Conservation (phyloP, 495 filamentous ascomycete genomes). For the Penicillium pancosmium region DNA sequence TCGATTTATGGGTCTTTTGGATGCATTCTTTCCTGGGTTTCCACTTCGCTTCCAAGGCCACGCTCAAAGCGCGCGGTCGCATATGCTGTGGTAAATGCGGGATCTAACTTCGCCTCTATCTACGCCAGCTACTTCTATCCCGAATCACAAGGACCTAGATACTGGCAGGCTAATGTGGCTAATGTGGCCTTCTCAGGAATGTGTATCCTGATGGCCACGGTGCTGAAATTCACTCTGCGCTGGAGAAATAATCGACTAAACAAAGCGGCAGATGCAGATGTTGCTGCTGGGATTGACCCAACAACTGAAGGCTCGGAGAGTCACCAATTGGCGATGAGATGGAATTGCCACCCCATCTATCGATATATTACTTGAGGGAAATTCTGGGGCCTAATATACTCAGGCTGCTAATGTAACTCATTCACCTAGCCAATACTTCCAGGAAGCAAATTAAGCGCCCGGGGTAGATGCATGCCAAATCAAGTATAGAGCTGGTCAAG, state of each 20-base stretch:
- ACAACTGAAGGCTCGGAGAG: conserved; percentile 7
- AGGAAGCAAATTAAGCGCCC: too few relatives aligned
- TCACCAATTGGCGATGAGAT: conserved; percentile 7
- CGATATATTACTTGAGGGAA: conserved; percentile 10
- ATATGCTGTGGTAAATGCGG: conserved; percentile 43
- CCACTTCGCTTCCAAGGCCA: conserved; percentile 44
- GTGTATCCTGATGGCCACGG: conserved; percentile 15
- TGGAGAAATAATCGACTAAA: conserved; percentile 14
- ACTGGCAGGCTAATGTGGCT: conserved; percentile 23
- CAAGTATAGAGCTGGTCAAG: too few relatives aligned
- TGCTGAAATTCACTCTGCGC: conserved; percentile 8
- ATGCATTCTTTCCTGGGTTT: conserved; percentile 47
- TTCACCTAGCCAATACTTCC: too few relatives aligned
- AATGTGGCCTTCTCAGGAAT: conserved; percentile 18
- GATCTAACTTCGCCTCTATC: conserved; percentile 41
- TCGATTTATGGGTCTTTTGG: conserved; percentile 45
- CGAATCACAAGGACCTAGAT: conserved; percentile 10
- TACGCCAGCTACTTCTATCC: conserved; percentile 49
- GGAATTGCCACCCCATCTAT: conserved; percentile 18
- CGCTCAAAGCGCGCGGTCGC: conserved; percentile 48
- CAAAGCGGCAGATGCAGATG: conserved; percentile 9
- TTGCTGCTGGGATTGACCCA: conserved; percentile 10
- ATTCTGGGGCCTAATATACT: neutral
- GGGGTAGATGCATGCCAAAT: too few relatives aligned
- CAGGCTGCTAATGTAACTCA: too few relatives aligned